Conservation (phyloP, 2,329 filamentous ascomycete genomes). For the Pestalotiopsis sp. region DNA sequence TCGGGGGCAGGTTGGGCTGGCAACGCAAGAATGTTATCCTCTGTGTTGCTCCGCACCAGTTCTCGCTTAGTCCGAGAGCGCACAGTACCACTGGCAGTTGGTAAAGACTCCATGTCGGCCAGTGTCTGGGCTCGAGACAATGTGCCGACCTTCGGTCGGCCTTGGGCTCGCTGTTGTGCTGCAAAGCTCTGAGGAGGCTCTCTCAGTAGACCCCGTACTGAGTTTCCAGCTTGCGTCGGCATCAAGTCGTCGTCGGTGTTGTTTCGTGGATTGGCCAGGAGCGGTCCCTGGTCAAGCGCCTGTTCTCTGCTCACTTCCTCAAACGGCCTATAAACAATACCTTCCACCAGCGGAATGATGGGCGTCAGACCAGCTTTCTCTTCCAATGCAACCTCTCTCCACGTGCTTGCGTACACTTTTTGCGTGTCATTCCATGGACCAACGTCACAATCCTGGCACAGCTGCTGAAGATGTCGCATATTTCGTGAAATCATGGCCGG, state of each 20-base stretch:
- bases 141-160: slow-evolving; percentile 41
- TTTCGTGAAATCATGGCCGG: slow-evolving; percentile 48
- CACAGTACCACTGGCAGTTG: slow-evolving; percentile 32
- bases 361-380: slow-evolving; percentile 69
- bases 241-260: slow-evolving; percentile 38
- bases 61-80: slow-evolving; percentile 31
- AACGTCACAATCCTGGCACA: slow-evolving; percentile 62
- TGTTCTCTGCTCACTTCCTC: slow-evolving; percentile 63
- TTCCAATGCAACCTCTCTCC: slow-evolving; percentile 70
- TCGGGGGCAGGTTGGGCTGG: slow-evolving; percentile 19
- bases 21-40: slow-evolving; percentile 25
- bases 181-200: slow-evolving; percentile 67
- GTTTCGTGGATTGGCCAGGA: slow-evolving; percentile 35
- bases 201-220: slow-evolving; percentile 47
- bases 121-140: slow-evolving; percentile 34
- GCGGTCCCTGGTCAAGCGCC: slow-evolving; percentile 35
- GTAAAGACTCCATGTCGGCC: slow-evolving; percentile 31
- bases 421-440: slow-evolving; percentile 55
- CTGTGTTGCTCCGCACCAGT: slow-evolving; percentile 28
- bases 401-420: slow-evolving; percentile 57
- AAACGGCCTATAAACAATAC: slow-evolving; percentile 67
- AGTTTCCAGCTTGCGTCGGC: slow-evolving; percentile 26
- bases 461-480: slow-evolving; percentile 55
- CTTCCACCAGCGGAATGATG: slow-evolving; percentile 62
- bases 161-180: slow-evolving; percentile 65